phyloP scores from a whole-genome alignment of 352 stramenopile genomes.

The Globisporangium splendens region DNA sequence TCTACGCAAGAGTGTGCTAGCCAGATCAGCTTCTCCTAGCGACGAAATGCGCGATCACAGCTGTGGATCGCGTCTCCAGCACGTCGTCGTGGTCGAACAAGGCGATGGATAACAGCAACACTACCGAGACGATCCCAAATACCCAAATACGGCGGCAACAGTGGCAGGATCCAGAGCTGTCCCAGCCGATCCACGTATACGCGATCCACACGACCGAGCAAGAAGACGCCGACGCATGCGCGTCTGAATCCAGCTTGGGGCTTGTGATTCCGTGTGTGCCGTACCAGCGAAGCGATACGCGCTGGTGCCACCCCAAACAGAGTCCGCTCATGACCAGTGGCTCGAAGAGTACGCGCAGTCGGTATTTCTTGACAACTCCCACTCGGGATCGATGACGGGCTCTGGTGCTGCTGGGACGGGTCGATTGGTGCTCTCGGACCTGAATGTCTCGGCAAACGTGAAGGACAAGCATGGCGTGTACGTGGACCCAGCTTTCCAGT shows the following conservation, averaged over 20 bases:
- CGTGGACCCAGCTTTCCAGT: conserved; percentile 14
- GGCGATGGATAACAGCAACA: not conserved
- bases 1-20: conserved; percentile 5
- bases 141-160: conserved; percentile 8
- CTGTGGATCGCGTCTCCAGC: conserved; percentile 10
- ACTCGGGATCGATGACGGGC: not conserved
- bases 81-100: conserved; percentile 13
- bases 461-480: conserved; percentile 18
- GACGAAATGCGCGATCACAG: conserved; percentile 17
- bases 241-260: not conserved
- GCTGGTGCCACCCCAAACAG: conserved; percentile 6
- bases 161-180: not conserved
- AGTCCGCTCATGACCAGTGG: conserved; percentile 9
- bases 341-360: conserved; percentile 9
- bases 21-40: conserved; percentile 11
- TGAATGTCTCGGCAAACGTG: not conserved
- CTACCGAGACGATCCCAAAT: not conserved
- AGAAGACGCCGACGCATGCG: not conserved
- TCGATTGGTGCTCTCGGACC: not conserved
- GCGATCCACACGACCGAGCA: conserved; percentile 7
- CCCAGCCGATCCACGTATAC: conserved; percentile 5
- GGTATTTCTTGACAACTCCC: not conserved
- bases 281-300: conserved; percentile 5
- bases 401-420: too few relatives aligned
- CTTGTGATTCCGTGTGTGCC: conserved; percentile 13